These are phyloP conservation scores for Termitomyces bulborhizus DNA, from an alignment of 768 basidiomycete genomes.

Conservation along the genomic window DNA sequence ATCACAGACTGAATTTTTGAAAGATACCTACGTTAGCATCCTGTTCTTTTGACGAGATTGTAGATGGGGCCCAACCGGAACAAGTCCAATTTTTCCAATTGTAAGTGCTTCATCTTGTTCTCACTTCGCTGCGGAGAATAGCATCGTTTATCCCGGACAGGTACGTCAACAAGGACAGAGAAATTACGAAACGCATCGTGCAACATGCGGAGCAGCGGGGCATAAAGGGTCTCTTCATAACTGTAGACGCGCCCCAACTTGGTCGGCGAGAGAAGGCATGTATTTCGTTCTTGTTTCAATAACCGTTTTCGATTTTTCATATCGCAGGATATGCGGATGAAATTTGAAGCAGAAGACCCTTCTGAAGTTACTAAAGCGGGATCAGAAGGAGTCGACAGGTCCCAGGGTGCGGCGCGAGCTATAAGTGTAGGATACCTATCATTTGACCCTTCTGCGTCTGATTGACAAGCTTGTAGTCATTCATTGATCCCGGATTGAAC, in stretches of 20 bases:
- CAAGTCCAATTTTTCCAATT: conserved; percentile 88
- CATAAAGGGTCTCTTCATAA: conserved; percentile 92
- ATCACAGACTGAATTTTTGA: background rate
- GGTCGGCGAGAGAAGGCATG: conserved; percentile 81
- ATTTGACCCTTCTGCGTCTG: background rate
- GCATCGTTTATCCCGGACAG: conserved; percentile 23
- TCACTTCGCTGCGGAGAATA: background rate
- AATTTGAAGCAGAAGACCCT: conserved; percentile 79
- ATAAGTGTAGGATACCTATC: conserved; percentile 59
- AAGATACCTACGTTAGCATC: conserved; percentile 95
- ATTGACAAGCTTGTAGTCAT: conserved; percentile 46
- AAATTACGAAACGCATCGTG: conserved; percentile 79
- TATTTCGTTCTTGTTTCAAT: background rate
- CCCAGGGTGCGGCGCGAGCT: conserved; percentile 90
- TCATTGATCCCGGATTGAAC: conserved; percentile 87
- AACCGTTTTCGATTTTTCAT: background rate
- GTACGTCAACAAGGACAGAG: conserved; percentile 89
- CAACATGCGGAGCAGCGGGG: conserved; percentile 88
- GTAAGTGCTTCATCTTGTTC: conserved; percentile 29
- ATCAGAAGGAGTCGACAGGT: conserved; percentile 58
- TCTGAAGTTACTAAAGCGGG: conserved; percentile 50
- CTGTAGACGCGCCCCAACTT: conserved; percentile 95
- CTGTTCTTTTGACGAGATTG: conserved; percentile 92
- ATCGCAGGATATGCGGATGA: conserved; percentile 85
- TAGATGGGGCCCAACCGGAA: conserved; percentile 75